Base-by-base conservation (phyloP, 257 asterid genomes). In the Striga asiatica region DNA sequence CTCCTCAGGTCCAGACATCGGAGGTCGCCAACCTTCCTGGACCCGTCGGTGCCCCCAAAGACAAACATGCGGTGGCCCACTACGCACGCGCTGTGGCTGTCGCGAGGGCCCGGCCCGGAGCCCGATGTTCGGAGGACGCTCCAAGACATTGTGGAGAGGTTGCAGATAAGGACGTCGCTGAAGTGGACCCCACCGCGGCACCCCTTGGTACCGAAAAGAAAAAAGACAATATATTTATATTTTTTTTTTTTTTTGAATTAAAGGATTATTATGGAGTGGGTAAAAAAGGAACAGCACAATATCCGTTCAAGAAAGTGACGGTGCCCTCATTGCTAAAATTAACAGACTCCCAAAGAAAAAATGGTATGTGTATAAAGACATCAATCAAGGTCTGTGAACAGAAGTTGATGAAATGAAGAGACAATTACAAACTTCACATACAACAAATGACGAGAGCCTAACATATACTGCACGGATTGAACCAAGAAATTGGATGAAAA, bases 181-280 rank as follows among this genome's bases (percentile, higher is more conserved):
- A 87, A 91, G 74, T 91, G 98, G 76, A 80, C 74, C 2, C 96
- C 96, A 6, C 98, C 96, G 2, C 93, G 74, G 45, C 98, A 91
- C 47, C 98, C 98, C 96, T 89, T 52, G 22, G 17, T 24, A 37
- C 28, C 12, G 38, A 21, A 16, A 17, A 34, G 9, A 32, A 32
- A 1, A 31, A 32, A 32, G 1, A 32, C 7, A 32, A 32, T 6
- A 32, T 13, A 34, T 1, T 34, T 34, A 1, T 10, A 0, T 7
- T 1, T 10, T 1, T 34, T 34, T 34, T 5, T 4, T 34, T 34
- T 34, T 0, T 3, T 20, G 23, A 19, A 20, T 47, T 6, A 22
- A 19, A 19, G 53, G 29, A n/a, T n/a, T n/a, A n/a, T n/a, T n/a
- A n/a, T n/a, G n/a, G n/a, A n/a, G n/a, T n/a, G n/a, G n/a, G n/a